A percentile compares a stretch with the other conserved stretches of the same genome.
Conservation (phyloP, 2,329 filamentous ascomycete genomes). For the Aspergillus sp. region DNA sequence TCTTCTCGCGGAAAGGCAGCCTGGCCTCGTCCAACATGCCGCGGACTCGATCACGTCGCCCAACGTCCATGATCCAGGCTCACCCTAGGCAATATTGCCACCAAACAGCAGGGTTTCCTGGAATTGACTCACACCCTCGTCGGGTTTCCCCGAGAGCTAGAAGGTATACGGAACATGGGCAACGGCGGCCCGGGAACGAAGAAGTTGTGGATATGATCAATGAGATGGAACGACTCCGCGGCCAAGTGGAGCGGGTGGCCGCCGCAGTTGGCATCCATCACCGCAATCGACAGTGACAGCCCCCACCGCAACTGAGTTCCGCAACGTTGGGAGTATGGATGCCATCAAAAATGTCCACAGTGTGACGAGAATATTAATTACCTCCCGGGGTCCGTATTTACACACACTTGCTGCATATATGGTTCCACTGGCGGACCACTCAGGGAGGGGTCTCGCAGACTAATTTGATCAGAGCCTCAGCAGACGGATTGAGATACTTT, state of each 20-base stretch:
- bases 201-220: constrained; percentile 34
- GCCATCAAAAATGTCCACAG: constrained; percentile 1
- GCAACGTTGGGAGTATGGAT: background rate
- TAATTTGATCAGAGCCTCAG: constrained; percentile 7
- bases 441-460: constrained; percentile 17
- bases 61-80: constrained; percentile 22
- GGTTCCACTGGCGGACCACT: constrained; percentile 10
- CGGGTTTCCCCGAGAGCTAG: constrained; percentile 19
- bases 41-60: constrained; percentile 16
- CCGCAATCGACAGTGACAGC: constrained; percentile 15
- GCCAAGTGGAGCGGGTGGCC: constrained; percentile 35
- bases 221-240: constrained; percentile 36
- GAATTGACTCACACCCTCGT: constrained; percentile 23
- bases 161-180: constrained; percentile 22
- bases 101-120: constrained; percentile 24
- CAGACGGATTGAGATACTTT: background rate
- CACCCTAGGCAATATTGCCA: constrained; percentile 22
- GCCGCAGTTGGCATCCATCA: constrained; percentile 28
- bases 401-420: constrained; percentile 18
- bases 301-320: background rate
- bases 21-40: constrained; percentile 24
- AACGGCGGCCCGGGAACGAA: constrained; percentile 22
- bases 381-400: constrained; percentile 8
- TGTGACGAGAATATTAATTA: background rate
- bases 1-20: constrained; percentile 25